Base-by-base conservation (phyloP, 2,329 filamentous ascomycete genomes). In the Nemania sp. region DNA sequence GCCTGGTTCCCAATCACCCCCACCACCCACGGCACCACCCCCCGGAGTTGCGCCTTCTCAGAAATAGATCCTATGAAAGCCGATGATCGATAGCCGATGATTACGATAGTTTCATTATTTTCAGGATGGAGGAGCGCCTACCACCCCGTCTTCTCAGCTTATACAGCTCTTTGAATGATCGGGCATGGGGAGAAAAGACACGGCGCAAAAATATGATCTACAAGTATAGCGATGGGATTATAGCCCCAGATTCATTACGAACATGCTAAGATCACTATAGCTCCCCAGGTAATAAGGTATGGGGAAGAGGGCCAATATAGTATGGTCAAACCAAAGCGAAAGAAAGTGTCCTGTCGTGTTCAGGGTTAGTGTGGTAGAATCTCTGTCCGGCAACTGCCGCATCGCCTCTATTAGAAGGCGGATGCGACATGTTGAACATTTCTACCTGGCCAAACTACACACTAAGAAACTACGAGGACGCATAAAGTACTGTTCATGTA, bases 1-100 rank as follows among this genome's bases (percentile, higher is more conserved):
- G n/a, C 55, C 63, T 5, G 59, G 53, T 2, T 53, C 59, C 1
- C 60, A 56, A 28, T 56, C 64, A 6, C 64, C 67, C n/a, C 58
- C 64, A 14, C 63, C 66, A 1, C 64, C 61, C 7, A 60, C 66
- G 8, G 57, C 64, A n/a, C 51, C 61, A n/a, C 63, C 65, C 1
- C 62, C 63, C 22, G 61, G 56, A 2, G 58, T 66, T 33, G 54
- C 63, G 4, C 54, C 63, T 14, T 53, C 47, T n/a, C 46, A 47
- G 9, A 45, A 40, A 34, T 49, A 49, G 23, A 31, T 17, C 41
- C 44, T 3, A 24, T 26, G 30, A 15, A n/a, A 42, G n/a, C 24
- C 37, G 26, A 8, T 49, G 30, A 36, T 56, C 33, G 30, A 44
- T 14, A 17, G 28, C 15, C 23, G 8, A 14, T 31, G 2, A 26